These are phyloP conservation scores for Sugiyamaella sp. DNA, from an alignment of 1,139 yeast species.

Conservation along the genomic window DNA sequence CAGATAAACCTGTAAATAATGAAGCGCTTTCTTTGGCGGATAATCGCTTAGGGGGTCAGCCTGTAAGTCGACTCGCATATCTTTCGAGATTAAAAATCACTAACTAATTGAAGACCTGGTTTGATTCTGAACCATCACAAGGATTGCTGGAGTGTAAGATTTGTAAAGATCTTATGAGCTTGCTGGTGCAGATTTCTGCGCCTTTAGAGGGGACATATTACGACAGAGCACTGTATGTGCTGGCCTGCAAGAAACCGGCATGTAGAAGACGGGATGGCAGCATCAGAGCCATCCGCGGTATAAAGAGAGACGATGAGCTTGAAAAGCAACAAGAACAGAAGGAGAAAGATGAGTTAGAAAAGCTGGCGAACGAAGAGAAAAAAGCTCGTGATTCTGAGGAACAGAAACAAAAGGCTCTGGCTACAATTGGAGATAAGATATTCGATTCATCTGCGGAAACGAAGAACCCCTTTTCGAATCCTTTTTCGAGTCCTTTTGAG, in stretches of 20 bases:
- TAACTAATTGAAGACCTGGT: conserved; percentile 44
- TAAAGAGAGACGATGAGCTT: conserved; percentile 58
- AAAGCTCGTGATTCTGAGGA: conserved; percentile 42
- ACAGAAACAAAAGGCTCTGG: conserved; percentile 24
- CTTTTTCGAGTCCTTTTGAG: conserved; percentile 33
- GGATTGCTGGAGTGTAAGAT: conserved; percentile 61
- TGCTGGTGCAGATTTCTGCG: conserved; percentile 77
- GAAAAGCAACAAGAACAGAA: conserved; percentile 48
- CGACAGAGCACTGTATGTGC: conserved; percentile 79
- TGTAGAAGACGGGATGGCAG: conserved; percentile 75
- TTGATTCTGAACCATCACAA: conserved; percentile 59
- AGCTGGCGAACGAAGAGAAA: conserved; percentile 41
- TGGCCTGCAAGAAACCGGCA: conserved; percentile 63
- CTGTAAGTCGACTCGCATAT: conserved; percentile 41
- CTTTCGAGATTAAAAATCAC: not conserved
- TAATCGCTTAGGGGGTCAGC: conserved; percentile 79
- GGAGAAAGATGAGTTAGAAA: conserved; percentile 48
- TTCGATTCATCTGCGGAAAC: conserved; percentile 37
- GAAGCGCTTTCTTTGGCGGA: conserved; percentile 46
- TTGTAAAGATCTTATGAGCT: conserved; percentile 64
- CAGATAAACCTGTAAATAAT: conserved; percentile 37
- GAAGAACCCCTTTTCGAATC: conserved; percentile 33
- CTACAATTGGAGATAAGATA: conserved; percentile 27
- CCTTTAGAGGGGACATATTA: conserved; percentile 68
- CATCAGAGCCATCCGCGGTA: conserved; percentile 73